These are phyloP conservation scores for Xenosphaeropsis pyriputrescens DNA, from an alignment of 2,329 filamentous ascomycete genomes.

Conservation along the genomic window DNA sequence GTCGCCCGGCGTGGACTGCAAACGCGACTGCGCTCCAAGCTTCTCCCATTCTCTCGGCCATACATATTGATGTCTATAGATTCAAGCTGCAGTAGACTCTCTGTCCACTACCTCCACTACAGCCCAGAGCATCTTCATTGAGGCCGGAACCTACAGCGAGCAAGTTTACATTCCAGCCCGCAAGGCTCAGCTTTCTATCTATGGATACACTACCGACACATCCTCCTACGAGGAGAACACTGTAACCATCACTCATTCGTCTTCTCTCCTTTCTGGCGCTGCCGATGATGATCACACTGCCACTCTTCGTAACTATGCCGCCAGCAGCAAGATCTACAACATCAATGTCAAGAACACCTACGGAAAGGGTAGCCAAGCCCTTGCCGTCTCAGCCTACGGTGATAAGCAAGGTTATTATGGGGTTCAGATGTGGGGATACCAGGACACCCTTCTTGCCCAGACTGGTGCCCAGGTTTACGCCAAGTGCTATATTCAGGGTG, in stretches of 20 bases:
- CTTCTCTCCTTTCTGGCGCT: constrained; percentile 22
- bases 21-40: not conserved
- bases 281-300: constrained; percentile 24
- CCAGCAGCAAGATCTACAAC: constrained; percentile 41
- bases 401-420: constrained; percentile 41
- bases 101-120: constrained; percentile 28
- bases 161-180: constrained; percentile 36
- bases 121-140: constrained; percentile 38
- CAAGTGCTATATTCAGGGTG: constrained; percentile 38
- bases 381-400: constrained; percentile 35
- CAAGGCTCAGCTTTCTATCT: constrained; percentile 33
- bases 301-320: constrained; percentile 19
- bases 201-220: constrained; percentile 34
- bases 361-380: constrained; percentile 30
- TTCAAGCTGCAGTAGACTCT: constrained; percentile 35
- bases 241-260: constrained; percentile 27
- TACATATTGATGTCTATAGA: constrained; percentile 2
- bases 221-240: constrained; percentile 31
- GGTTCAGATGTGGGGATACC: constrained; percentile 36
- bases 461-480: constrained; percentile 39
- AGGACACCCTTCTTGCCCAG: constrained; percentile 37
- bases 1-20: not conserved
- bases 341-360: constrained; percentile 39
- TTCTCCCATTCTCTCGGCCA: not conserved
- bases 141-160: constrained; percentile 39